Evolutionary conservation across 1,284 basidiomycete species (phyloP).

Genomic region (Irpex sp.): DNA sequence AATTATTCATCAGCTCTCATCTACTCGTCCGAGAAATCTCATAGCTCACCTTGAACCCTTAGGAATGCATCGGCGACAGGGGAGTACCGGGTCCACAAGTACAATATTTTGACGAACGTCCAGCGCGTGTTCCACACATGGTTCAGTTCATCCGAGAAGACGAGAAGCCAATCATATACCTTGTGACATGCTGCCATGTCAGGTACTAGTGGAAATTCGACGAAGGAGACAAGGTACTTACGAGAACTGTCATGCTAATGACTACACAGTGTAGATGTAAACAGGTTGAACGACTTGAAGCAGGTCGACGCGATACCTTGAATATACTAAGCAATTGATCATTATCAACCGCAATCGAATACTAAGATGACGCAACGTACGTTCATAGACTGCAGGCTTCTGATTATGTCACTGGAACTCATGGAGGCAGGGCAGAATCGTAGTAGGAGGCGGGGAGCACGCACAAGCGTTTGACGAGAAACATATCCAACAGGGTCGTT

Average conservation of each 20-base stretch:
- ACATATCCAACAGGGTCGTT: too few relatives aligned
- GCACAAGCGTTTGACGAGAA: neutral
- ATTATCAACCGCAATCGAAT: too few relatives aligned
- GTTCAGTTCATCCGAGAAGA: neutral
- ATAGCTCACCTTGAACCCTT: neutral
- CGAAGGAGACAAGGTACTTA: neutral
- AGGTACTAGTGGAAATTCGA: neutral
- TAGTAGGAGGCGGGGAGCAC: neutral
- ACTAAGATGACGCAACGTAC: neutral
- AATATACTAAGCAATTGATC: neutral
- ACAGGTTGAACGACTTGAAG: neutral
- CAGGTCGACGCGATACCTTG: neutral
- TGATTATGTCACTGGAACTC: neutral
- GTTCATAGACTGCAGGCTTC: neutral
- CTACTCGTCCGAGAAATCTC: neutral
- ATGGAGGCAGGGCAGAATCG: neutral
- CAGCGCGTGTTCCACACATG: slow-evolving; percentile 19
- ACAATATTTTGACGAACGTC: slow-evolving; percentile 24
- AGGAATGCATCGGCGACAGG: slow-evolving; percentile 19
- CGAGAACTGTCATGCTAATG: neutral
- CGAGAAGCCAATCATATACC: neutral
- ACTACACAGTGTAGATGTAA: neutral
- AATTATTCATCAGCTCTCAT: neutral
- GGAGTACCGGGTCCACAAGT: slow-evolving; percentile 24
- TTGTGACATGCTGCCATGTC: neutral